Conservation (phyloP, 177 flowering plant species). For the Vitis hybrid region DNA sequence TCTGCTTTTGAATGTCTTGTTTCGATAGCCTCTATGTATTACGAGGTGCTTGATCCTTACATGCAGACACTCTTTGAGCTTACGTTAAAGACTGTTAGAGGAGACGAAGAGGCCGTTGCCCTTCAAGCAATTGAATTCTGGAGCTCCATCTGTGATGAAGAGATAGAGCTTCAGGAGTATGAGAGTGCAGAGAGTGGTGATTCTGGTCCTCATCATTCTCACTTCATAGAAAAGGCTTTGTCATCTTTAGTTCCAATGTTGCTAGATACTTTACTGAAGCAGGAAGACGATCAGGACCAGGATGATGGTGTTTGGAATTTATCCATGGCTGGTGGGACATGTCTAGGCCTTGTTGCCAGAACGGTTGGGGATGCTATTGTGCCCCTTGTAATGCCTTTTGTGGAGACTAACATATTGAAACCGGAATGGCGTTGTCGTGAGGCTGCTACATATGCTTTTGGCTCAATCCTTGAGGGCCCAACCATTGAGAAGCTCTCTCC, state of each 20-base stretch:
- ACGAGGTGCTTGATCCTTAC: conserved; percentile 74
- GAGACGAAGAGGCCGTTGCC: conserved; percentile 77
- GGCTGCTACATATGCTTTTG: conserved; percentile 88
- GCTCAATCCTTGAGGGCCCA: conserved; percentile 91
- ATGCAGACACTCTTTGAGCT: conserved; percentile 76
- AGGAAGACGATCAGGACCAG: conserved; percentile 89
- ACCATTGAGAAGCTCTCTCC: conserved; percentile 62
- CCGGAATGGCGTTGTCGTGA: conserved; percentile 80
- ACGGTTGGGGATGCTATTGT: conserved; percentile 79
- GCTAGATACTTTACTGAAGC: conserved; percentile 75
- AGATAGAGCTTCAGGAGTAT: conserved; percentile 70
- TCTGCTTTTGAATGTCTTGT: conserved; percentile 89
- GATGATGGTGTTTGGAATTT: conserved; percentile 82
- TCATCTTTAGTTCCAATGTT: conserved; percentile 69
- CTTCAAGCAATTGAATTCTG: conserved; percentile 91
- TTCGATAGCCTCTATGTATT: conserved; percentile 77
- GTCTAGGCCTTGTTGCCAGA: conserved; percentile 77
- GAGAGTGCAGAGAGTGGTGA: conserved; percentile 44
- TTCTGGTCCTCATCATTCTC: conserved; percentile 45
- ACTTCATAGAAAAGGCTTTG: conserved; percentile 74
- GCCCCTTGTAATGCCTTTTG: conserved; percentile 84
- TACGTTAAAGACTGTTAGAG: conserved; percentile 74
- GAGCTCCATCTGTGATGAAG: conserved; percentile 92
- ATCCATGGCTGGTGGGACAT: conserved; percentile 94
- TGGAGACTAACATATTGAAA: conserved; percentile 65